These are phyloP conservation scores for Trypanosoma brucei DNA, from an alignment of 208 protist genomes.

Conservation along the genomic window DNA sequence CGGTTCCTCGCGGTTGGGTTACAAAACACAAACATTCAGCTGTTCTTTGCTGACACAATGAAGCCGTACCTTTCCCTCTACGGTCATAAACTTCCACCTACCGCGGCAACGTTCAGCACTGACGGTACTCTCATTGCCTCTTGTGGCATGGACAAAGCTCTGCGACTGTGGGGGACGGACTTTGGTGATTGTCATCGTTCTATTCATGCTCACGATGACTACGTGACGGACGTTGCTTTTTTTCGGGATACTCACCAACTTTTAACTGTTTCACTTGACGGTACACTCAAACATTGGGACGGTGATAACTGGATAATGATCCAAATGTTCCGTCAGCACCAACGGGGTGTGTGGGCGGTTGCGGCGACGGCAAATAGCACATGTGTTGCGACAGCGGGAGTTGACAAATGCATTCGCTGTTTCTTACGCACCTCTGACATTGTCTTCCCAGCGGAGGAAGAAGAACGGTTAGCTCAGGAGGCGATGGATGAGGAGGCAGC, in stretches of 20 bases:
- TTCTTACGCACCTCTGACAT: constrained; percentile 86
- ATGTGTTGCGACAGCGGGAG: constrained; percentile 70
- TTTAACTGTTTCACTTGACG: constrained; percentile 93
- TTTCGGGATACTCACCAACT: constrained; percentile 97
- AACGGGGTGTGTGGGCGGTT: constrained; percentile 72
- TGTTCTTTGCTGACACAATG: constrained; percentile 96
- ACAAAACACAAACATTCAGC: constrained; percentile 97
- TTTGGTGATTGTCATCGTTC: constrained; percentile 97
- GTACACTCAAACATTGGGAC: constrained; percentile 97
- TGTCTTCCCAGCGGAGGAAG: constrained; percentile 87
- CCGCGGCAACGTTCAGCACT: constrained; percentile 87
- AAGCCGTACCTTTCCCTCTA: constrained; percentile 98
- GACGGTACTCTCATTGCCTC: constrained; percentile 94
- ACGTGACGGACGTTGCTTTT: constrained; percentile 94
- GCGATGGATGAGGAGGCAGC: constrained; percentile 86
- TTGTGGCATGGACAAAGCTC: constrained; percentile 98
- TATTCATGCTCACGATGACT: constrained; percentile 97
- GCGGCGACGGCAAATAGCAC: constrained; percentile 70
- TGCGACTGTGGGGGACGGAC: constrained; percentile 98
- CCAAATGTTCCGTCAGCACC: constrained; percentile 77
- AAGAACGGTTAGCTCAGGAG: constrained; percentile 77
- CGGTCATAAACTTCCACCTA: constrained; percentile 97
- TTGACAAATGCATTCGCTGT: constrained; percentile 74
- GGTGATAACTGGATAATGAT: constrained; percentile 94
- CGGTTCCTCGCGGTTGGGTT: constrained; percentile 92